These are phyloP conservation scores for Chionographis japonica DNA, from an alignment of 106 monocot species.

Conservation along the genomic window DNA sequence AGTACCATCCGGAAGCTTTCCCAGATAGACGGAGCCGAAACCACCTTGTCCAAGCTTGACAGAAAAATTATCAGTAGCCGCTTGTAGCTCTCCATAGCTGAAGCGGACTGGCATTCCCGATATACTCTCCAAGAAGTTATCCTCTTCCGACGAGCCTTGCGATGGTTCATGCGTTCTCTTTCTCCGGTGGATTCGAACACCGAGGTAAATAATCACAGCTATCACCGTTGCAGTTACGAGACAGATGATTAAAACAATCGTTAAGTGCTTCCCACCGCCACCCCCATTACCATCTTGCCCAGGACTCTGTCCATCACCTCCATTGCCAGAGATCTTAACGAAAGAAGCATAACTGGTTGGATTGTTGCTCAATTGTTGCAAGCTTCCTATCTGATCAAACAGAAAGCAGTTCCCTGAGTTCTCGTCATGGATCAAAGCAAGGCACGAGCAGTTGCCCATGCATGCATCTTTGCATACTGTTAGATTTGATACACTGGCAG, in stretches of 20 bases:
- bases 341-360: constrained; percentile 12
- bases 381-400: constrained; percentile 65
- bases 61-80: constrained; percentile 61
- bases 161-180: constrained; percentile 15
- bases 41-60: constrained; percentile 71
- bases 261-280: constrained; percentile 13
- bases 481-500: constrained; percentile 24
- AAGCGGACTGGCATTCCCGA: constrained; percentile 61
- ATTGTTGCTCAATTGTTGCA: constrained; percentile 22
- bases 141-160: constrained; percentile 47
- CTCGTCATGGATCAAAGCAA: constrained; percentile 46
- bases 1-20: constrained; percentile 50
- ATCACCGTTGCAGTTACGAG: constrained; percentile 36
- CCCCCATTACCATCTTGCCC: constrained; percentile 3
- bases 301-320: background rate
- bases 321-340: constrained; percentile 40
- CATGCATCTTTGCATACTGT: constrained; percentile 43
- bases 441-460: constrained; percentile 62
- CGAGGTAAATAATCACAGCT: constrained; percentile 30
- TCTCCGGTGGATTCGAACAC: constrained; percentile 17
- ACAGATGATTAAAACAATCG: constrained; percentile 31
- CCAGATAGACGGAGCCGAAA: constrained; percentile 76
- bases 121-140: constrained; percentile 50
- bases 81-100: constrained; percentile 51
- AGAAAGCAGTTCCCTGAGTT: constrained; percentile 44